Percentiles rank a stretch among this genome's conserved stretches.
Evolutionary conservation across 352 stramenopile species (phyloP).

Genomic region (Phytophthora idaei): DNA sequence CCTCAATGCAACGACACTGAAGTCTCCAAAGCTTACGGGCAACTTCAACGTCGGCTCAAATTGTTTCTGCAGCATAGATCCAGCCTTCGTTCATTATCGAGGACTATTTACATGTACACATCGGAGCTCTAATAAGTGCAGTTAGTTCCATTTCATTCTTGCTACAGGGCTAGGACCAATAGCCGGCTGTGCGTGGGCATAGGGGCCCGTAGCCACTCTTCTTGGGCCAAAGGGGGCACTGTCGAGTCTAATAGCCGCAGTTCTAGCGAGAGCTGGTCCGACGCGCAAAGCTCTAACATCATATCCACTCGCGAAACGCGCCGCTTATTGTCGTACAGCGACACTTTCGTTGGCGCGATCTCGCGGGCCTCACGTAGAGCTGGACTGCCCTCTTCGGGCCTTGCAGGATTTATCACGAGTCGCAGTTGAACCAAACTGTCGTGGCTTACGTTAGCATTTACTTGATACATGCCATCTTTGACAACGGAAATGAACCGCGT

Average conservation of each 20-base stretch:
- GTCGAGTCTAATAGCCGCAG: slow-evolving; percentile 16
- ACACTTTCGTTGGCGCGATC: slow-evolving; percentile 38
- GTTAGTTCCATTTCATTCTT: slow-evolving; percentile 8
- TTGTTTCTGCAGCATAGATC: not conserved
- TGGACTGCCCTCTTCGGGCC: not conserved
- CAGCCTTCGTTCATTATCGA: slow-evolving; percentile 3
- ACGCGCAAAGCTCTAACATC: slow-evolving; percentile 32
- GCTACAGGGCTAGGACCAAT: slow-evolving; percentile 32
- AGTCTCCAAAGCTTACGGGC: not conserved
- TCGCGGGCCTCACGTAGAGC: slow-evolving; percentile 19
- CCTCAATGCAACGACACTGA: slow-evolving; percentile 2
- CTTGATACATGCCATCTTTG: slow-evolving; percentile 47
- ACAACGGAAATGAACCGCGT: slow-evolving; percentile 25
- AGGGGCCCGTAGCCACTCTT: slow-evolving; percentile 34
- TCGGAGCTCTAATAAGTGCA: slow-evolving; percentile 6
- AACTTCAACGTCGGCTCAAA: slow-evolving; percentile 2
- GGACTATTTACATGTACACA: slow-evolving; percentile 16
- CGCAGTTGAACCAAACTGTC: slow-evolving; percentile 32
- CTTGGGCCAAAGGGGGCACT: not conserved
- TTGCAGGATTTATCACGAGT: slow-evolving; percentile 17
- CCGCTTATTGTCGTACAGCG: slow-evolving; percentile 49
- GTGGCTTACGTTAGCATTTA: slow-evolving; percentile 50
- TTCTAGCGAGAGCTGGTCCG: slow-evolving; percentile 41
- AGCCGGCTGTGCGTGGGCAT: slow-evolving; percentile 40
- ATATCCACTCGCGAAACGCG: slow-evolving; percentile 45